Percentiles rank a stretch among this genome's conserved stretches.
These are phyloP conservation scores for Diplotaxis tenuifolia DNA, from an alignment of 345 rosid genomes.

Conservation along the genomic window DNA sequence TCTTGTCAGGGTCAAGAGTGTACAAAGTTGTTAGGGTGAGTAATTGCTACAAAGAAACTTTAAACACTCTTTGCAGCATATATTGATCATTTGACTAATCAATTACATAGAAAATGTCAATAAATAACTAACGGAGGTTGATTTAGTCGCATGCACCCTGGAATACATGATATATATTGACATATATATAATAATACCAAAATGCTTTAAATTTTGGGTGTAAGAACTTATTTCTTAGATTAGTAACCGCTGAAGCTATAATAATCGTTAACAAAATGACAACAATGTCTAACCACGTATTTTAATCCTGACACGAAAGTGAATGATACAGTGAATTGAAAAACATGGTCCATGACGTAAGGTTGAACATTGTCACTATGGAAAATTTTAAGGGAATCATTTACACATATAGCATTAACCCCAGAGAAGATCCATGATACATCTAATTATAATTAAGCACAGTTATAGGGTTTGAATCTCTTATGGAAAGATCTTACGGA, in stretches of 20 bases:
- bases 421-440: no score
- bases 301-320: not conserved
- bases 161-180: not conserved
- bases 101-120: conserved; percentile 17
- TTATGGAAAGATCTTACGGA: no score
- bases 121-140: not conserved
- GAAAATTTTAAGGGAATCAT: no score
- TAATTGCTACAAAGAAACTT: conserved; percentile 1
- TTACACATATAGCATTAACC: no score
- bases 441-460: no score
- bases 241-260: not conserved
- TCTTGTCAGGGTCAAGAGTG: conserved; percentile 9
- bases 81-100: conserved; percentile 5
- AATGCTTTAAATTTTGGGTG: not conserved
- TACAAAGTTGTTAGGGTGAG: conserved; percentile 21
- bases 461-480: no score
- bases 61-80: conserved; percentile 27
- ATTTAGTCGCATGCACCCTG: conserved; percentile 5
- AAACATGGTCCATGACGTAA: no score
- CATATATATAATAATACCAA: not conserved
- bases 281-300: not conserved
- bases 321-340: no score
- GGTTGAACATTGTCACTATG: no score
- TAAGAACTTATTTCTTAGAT: not conserved
- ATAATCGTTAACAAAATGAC: not conserved